Evolutionary conservation across 805 yeast species (phyloP).

Genomic region (Cyberlindnera nakhonratchasimensis): DNA sequence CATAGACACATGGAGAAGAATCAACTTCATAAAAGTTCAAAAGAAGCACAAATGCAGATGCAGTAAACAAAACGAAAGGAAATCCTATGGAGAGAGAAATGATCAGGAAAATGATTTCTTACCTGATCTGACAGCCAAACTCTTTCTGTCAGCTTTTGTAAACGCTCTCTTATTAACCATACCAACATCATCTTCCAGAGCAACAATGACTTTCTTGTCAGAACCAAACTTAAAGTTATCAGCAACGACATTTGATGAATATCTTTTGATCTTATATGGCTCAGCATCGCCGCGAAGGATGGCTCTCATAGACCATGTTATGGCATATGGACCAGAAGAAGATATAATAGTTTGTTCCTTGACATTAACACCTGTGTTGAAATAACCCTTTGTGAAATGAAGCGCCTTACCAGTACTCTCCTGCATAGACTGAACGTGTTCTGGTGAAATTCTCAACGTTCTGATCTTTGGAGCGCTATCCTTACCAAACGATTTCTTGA

Average conservation of each 20-base stretch:
- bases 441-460: conserved; percentile 65
- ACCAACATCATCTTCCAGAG: conserved; percentile 73
- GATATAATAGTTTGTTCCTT: conserved; percentile 72
- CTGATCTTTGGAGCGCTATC: conserved; percentile 67
- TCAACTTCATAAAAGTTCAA: not conserved
- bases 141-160: conserved; percentile 50
- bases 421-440: conserved; percentile 63
- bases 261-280: conserved; percentile 62
- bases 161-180: conserved; percentile 61
- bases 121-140: conserved; percentile 32
- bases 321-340: conserved; percentile 77
- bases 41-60: conserved; percentile 2
- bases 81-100: not conserved
- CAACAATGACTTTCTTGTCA: conserved; percentile 65
- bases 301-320: conserved; percentile 72
- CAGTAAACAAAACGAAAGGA: not conserved
- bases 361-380: conserved; percentile 64
- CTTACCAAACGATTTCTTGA: conserved; percentile 57
- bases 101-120: conserved; percentile 8
- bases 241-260: conserved; percentile 59
- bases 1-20: not conserved
- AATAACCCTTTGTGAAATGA: conserved; percentile 67
- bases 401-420: conserved; percentile 46
- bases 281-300: conserved; percentile 49
- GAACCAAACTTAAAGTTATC: conserved; percentile 78